Percentiles rank a stretch among this genome's conserved stretches.
Evolutionary conservation across 345 rosid species (phyloP).

Genomic region (Cardamine resedifolia): DNA sequence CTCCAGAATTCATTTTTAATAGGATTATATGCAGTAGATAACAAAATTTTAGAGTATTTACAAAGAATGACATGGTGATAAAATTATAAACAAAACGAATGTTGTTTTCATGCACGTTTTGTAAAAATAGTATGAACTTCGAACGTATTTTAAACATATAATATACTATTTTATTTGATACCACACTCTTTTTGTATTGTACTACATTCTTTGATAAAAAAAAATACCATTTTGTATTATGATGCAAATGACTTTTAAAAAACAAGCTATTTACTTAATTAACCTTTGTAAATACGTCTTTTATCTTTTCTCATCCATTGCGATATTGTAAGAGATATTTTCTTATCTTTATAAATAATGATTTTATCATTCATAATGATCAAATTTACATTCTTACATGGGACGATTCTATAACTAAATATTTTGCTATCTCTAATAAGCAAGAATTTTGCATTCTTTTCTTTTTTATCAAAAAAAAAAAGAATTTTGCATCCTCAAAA

Average conservation of each 20-base stretch:
- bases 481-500: no score
- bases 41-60: neutral
- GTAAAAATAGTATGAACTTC: neutral
- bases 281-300: neutral
- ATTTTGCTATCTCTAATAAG: neutral
- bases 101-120: neutral
- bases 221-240: neutral
- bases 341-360: no score
- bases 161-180: neutral
- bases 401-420: no score
- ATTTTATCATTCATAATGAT: no score
- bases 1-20: neutral
- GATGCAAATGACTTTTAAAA: neutral
- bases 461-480: no score
- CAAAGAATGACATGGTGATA: neutral
- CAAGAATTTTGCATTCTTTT: no score
- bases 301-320: neutral
- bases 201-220: no score
- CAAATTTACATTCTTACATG: no score
- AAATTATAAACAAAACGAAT: neutral
- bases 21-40: neutral
- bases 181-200: neutral
- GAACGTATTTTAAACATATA: neutral
- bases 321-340: no score
- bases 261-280: neutral